Evolutionary conservation across 306 rosid genomes (phyloP), one percentile per base, ranked within the genome.

Genomic region (Glycine tomentella): DNA sequence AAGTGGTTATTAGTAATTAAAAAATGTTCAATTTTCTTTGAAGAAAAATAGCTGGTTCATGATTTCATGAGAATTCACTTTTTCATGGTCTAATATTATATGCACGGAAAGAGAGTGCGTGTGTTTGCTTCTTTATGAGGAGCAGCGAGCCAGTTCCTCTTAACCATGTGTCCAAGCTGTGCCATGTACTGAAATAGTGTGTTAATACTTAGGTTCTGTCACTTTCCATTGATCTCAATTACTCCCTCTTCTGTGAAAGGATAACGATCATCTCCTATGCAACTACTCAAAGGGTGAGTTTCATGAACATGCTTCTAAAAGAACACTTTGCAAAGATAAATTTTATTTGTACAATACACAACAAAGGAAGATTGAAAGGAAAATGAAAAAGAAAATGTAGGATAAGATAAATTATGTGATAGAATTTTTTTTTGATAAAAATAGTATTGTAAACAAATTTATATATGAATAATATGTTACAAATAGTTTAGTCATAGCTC

Each of bases 121-220:
- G 33, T n/a, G 25, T 40, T 56, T 79, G 69, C 64, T 65, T 50
- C 52, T 77, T 64, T 63, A 64, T 50, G 73, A 64, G 74, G 52
- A 51, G 36, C 72, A 63, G 51, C 40, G 9, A 45, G 15, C 8
- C 8, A 17, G 56, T 20, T 69, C 40, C 40, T 69, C 40, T 17
- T 17, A 65, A 65, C 55, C 69, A 74, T 81, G 76, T 74, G 75
- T 53, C 36, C 59, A 55, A 67, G 59, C 55, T 71, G 74, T 78
- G 75, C 0, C 72, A 55, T 56, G 56, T 44, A 66, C 61, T 34
- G 69, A 73, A 53, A 58, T 17, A 3, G 10, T 16, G 57, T 50
- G 42, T 69, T n/a, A 51, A 44, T 69, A 69, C 64, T 44, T 34
- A 52, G 68, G 58, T 81, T 81, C 4, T 71, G 69, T 68, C 72